Evolutionary conservation across 345 rosid genomes (phyloP), one percentile per base, ranked within the genome.

Genomic region (Citrus cavaleriei): DNA sequence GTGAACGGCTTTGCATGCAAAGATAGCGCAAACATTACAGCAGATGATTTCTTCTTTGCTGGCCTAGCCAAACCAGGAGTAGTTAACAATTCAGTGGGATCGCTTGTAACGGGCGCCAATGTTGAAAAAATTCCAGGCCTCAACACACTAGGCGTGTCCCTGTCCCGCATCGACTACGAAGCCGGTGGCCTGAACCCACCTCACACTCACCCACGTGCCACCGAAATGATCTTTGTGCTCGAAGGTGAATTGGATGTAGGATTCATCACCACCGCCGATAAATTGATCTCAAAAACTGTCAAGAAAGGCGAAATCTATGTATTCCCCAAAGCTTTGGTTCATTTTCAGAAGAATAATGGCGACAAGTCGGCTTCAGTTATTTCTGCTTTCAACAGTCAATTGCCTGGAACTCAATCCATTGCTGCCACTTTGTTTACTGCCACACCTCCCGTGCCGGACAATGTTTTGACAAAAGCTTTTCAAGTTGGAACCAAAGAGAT

Each of bases 141-240:
- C 63, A 91, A 91, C 89, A 91, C 93, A 1, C 81, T 91, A 9
- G 92, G 92, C 1, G 81, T 91, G 40, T 91, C 95, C 1, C 76
- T 91, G 76, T 25, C 95, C 1, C 89, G 93, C 68, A 79, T 90
- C 35, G 95, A 91, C 83, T 88, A 85, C 42, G 81, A 76, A 1
- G 79, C 93, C 1, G 90, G 86, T 3, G 95, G 95, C 66, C 76
- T 88, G 32, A 89, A 89, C 85, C 93, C 90, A 1, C 95, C 92
- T 2, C 93, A 90, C 84, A 90, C 91, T 32, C 93, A 91, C 81
- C 93, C 93, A 32, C 90, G 93, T 1, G 95, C 91, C 75, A 91
- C 93, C 0, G 93, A 91, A 71, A 77, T 91, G n/a, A 79, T 87
- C 28, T 91, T 78, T 74, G 88, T 90, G 63, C 84, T 90, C 5